These are phyloP conservation scores for Firmiana major DNA, from an alignment of 345 rosid genomes.

Conservation along the genomic window DNA sequence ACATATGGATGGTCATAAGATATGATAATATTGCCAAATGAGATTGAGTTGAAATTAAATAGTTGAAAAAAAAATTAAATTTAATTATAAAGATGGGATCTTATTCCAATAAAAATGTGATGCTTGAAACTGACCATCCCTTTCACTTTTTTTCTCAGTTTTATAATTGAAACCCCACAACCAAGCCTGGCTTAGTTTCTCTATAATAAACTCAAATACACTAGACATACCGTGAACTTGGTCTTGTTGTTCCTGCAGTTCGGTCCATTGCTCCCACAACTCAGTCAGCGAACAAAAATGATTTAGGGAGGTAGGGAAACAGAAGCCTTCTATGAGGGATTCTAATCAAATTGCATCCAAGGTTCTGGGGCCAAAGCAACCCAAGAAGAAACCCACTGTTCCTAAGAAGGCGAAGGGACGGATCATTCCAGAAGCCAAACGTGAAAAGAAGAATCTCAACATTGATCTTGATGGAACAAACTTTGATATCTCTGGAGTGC, in stretches of 20 bases:
- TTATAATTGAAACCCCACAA: slow-evolving; percentile 27
- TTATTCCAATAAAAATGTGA: slow-evolving; percentile 32
- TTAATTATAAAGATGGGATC: slow-evolving; percentile 56
- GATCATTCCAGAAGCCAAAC: slow-evolving; percentile 37
- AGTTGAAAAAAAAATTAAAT: too few relatives aligned
- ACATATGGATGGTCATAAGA: too few relatives aligned
- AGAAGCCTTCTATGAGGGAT: slow-evolving; percentile 26
- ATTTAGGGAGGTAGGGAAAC: slow-evolving; percentile 25
- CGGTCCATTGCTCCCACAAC: slow-evolving; percentile 27
- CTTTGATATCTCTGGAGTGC: slow-evolving; percentile 46
- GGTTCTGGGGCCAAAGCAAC: slow-evolving; percentile 36
- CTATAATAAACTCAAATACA: slow-evolving; percentile 25
- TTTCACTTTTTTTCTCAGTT: slow-evolving; percentile 39
- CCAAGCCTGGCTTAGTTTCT: slow-evolving; percentile 27
- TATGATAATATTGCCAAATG: too few relatives aligned
- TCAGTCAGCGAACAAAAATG: slow-evolving; percentile 20
- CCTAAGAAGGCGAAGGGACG: slow-evolving; percentile 30
- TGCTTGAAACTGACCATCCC: slow-evolving; percentile 35
- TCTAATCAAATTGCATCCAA: slow-evolving; percentile 30
- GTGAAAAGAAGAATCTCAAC: slow-evolving; percentile 45
- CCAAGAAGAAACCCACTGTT: slow-evolving; percentile 33
- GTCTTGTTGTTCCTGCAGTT: slow-evolving; percentile 31
- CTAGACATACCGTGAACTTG: slow-evolving; percentile 28
- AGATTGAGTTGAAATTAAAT: too few relatives aligned
- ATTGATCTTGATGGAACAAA: slow-evolving; percentile 33